Conservation (phyloP, 108 stramenopile species). For the Cyclotella sp. region DNA sequence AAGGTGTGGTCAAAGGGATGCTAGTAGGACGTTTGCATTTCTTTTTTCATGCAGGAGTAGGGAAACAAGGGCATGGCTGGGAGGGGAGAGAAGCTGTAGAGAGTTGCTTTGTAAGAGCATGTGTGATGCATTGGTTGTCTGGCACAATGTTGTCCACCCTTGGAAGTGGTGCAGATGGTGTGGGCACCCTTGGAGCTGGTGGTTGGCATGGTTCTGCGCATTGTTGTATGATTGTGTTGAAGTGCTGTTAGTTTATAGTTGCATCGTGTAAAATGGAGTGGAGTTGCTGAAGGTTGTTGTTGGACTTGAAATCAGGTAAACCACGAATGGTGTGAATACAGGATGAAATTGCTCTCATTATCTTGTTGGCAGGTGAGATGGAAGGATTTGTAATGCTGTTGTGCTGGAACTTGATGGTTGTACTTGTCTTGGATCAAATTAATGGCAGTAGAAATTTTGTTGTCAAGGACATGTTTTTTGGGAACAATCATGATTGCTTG, state of each 20-base stretch:
- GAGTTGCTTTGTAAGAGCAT: too few species aligned
- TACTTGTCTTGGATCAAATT: background rate
- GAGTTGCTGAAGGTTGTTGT: background rate
- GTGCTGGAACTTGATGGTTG: background rate
- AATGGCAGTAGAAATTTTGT: background rate
- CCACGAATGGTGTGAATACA: background rate
- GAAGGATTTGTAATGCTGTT: background rate
- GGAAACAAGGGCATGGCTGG: too few species aligned
- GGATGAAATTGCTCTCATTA: background rate
- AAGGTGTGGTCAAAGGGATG: too few species aligned
- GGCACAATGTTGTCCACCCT: too few species aligned
- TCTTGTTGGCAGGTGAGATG: background rate
- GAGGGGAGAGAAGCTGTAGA: too few species aligned
- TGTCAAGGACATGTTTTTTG: background rate
- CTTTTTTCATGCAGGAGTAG: too few species aligned
- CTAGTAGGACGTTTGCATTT: too few species aligned
- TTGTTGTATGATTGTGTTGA: too few species aligned
- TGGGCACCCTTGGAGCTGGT: too few species aligned
- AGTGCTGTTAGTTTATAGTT: background rate
- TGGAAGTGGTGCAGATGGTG: too few species aligned
- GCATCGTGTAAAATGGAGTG: background rate
- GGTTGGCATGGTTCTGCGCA: too few species aligned
- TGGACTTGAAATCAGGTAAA: background rate
- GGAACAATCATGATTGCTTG: background rate
- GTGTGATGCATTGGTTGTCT: too few species aligned